Conservation (phyloP, 345 rosid species). For the Euphorbia tirucalli region DNA sequence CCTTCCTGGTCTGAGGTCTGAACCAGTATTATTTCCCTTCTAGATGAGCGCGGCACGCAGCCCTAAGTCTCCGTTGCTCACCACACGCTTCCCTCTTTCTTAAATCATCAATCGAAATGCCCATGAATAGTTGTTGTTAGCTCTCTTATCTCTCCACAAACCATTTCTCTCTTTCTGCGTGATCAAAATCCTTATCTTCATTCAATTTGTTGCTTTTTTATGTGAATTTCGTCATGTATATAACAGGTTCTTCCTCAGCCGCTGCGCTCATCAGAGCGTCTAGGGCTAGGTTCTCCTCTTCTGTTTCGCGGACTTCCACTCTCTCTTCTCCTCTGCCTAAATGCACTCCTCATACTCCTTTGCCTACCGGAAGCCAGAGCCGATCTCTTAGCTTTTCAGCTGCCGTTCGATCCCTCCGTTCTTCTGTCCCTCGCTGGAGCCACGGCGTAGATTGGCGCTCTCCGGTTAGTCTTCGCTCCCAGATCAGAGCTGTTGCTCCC, state of each 20-base stretch:
- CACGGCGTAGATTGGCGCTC: slow-evolving; percentile 69
- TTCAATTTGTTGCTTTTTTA: background rate
- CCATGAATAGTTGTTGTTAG: background rate
- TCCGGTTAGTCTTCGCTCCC: slow-evolving; percentile 56
- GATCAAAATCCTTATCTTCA: background rate
- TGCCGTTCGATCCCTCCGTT: slow-evolving; percentile 46
- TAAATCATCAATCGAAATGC: background rate
- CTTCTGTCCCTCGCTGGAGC: slow-evolving; percentile 65
- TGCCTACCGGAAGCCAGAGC: slow-evolving; percentile 24
- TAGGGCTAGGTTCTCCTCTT: slow-evolving; percentile 40
- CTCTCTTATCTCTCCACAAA: background rate
- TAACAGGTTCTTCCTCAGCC: slow-evolving; percentile 48
- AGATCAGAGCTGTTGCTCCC: slow-evolving; percentile 63
- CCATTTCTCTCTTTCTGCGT: background rate
- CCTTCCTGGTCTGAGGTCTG: background rate
- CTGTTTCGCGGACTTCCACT: slow-evolving; percentile 4
- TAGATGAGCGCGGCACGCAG: slow-evolving; percentile 19
- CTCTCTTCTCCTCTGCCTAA: slow-evolving; percentile 10
- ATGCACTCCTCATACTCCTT: slow-evolving; percentile 11
- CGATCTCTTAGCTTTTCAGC: slow-evolving; percentile 53
- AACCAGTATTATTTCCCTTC: slow-evolving; percentile 1
- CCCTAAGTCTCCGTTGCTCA: slow-evolving; percentile 14
- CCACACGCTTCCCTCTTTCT: slow-evolving; percentile 21
- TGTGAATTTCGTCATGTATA: slow-evolving; percentile 57
- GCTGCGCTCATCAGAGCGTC: slow-evolving; percentile 65